These are phyloP conservation scores for Acanthamoeba rhysodes DNA, from an alignment of 208 protist species.

Conservation along the genomic window DNA sequence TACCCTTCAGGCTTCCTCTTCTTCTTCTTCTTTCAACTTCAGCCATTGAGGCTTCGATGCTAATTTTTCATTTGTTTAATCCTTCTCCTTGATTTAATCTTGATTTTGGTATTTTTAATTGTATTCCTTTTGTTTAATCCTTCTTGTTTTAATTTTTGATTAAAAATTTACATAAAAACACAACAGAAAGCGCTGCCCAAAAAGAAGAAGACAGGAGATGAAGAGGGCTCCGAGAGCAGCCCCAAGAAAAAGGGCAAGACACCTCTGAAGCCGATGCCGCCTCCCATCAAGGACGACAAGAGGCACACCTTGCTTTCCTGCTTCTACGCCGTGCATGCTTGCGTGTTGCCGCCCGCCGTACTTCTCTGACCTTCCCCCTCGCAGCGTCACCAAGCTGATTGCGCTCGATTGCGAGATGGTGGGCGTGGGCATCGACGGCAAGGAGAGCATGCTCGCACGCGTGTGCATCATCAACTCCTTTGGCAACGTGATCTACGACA, in stretches of 20 bases:
- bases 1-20: not conserved
- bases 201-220: not conserved
- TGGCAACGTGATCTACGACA: constrained; percentile 78
- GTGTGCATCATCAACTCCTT: constrained; percentile 79
- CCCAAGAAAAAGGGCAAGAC: not conserved
- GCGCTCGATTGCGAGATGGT: constrained; percentile 88
- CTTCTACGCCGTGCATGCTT: no score
- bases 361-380: not conserved
- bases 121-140: no score
- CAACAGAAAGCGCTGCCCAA: constrained; percentile 26
- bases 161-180: not conserved
- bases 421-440: constrained; percentile 76
- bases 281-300: constrained; percentile 34
- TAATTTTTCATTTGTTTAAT: no score
- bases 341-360: not conserved
- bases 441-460: constrained; percentile 74
- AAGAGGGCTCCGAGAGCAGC: not conserved
- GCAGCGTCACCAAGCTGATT: constrained; percentile 71
- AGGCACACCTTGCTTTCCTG: not conserved
- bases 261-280: not conserved
- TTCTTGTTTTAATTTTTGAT: not conserved
- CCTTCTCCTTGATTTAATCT: no score
- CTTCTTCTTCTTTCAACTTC: not conserved
- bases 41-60: no score
- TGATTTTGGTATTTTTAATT: no score